Evolutionary conservation across 2,329 filamentous ascomycete species (phyloP).

Genomic region (Fusarium sp.): DNA sequence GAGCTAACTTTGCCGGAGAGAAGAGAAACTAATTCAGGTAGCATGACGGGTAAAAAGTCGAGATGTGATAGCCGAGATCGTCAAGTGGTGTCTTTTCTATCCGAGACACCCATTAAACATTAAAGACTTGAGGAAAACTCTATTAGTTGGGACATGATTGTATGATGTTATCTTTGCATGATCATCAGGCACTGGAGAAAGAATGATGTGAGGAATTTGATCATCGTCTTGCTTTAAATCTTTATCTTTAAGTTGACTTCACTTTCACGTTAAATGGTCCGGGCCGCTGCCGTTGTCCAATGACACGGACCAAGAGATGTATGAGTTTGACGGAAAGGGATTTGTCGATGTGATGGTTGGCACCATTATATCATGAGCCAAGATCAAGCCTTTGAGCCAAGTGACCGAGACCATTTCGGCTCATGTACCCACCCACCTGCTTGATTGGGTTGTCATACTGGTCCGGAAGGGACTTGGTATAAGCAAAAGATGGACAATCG

Average conservation of each 20-base stretch:
- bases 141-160: slow-evolving; percentile 9
- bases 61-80: slow-evolving; percentile 29
- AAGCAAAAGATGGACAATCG: background rate
- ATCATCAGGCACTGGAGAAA: slow-evolving; percentile 35
- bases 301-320: slow-evolving; percentile 7
- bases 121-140: slow-evolving; percentile 7
- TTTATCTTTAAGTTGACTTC: slow-evolving; percentile 1
- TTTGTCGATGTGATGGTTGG: background rate
- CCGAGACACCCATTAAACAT: slow-evolving; percentile 1
- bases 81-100: slow-evolving; percentile 6
- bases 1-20: background rate
- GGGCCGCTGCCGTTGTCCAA: slow-evolving; percentile 33
- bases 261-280: slow-evolving; percentile 16
- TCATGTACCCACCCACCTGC: slow-evolving; percentile 34
- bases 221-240: slow-evolving; percentile 13
- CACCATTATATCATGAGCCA: slow-evolving; percentile 7
- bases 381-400: slow-evolving; percentile 9
- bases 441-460: slow-evolving; percentile 23
- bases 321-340: slow-evolving; percentile 7
- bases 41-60: slow-evolving; percentile 19
- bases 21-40: background rate
- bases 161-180: slow-evolving; percentile 23
- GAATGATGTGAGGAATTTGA: slow-evolving; percentile 33
- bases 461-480: slow-evolving; percentile 10
- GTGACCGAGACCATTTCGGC: slow-evolving; percentile 21